Conservation (phyloP, 306 rosid species). For the Datisca glomerata region DNA sequence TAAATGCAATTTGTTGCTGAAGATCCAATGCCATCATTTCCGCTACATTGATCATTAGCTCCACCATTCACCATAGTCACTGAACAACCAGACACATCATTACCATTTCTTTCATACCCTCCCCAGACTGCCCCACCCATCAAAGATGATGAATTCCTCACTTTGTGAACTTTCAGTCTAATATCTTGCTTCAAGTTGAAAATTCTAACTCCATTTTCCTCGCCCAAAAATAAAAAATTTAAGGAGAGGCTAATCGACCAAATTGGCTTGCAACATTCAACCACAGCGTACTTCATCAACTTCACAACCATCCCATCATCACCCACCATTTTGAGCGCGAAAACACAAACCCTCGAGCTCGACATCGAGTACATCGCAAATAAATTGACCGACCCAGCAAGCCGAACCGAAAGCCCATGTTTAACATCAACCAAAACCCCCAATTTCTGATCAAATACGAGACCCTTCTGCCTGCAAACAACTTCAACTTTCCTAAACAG, state of each 20-base stretch:
- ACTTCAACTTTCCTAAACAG: constrained; percentile 15
- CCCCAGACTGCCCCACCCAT: constrained; percentile 28
- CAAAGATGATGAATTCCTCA: constrained; percentile 13
- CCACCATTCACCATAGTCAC: constrained; percentile 11
- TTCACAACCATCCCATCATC: constrained; percentile 34
- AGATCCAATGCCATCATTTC: constrained; percentile 14
- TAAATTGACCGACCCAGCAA: constrained; percentile 60
- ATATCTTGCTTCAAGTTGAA: constrained; percentile 42
- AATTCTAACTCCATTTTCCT: constrained; percentile 70
- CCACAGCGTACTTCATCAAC: constrained; percentile 71
- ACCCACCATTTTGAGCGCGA: constrained; percentile 34
- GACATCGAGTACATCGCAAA: constrained; percentile 59
- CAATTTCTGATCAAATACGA: constrained; percentile 26
- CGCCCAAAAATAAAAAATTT: constrained; percentile 62
- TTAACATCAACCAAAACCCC: constrained; percentile 70
- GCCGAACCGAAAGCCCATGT: constrained; percentile 42
- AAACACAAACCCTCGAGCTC: constrained; percentile 43
- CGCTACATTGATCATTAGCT: constrained; percentile 19
- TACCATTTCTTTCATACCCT: constrained; percentile 8
- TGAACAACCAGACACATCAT: constrained; percentile 6
- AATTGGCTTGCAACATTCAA: constrained; percentile 48
- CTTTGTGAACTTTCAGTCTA: constrained; percentile 29
- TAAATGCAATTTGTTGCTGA: constrained; percentile 31
- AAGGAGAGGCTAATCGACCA: constrained; percentile 51
- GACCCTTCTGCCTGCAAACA: constrained; percentile 29